Base-by-base conservation (phyloP, 352 stramenopile genomes). In the Phytophthora brassicae region DNA sequence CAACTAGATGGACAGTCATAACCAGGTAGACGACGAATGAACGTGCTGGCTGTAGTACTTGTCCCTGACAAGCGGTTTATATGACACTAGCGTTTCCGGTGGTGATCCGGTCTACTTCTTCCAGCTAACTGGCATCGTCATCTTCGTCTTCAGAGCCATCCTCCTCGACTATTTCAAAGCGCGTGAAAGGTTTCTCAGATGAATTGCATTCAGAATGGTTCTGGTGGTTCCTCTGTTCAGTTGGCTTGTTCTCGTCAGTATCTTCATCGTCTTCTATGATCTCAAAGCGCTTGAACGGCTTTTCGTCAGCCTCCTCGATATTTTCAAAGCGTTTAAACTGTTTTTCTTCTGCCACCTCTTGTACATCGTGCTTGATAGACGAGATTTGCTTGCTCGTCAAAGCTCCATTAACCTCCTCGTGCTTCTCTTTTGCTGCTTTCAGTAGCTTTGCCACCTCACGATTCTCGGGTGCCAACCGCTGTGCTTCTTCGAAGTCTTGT, bases 371-470 rank as follows among this genome's bases (percentile, higher is more conserved):
- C 13, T 55, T 53, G 16, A 43, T 33, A 38, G 69, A 33, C 17
- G 58, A 54, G 22, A 22, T 35, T 36, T 79, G 64, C n/a, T 74
- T 78, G 49, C 39, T 67, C 8, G 31, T 20, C 13, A 70, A 56
- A 5, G 60, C 75, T 2, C 83, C 85, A 39, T 90, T 79, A 1
- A 86, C 78, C 29, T 93, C 80, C 4, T 77, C 63, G 62, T 84
- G 83, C 56, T 95, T 96, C 23, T 80, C 55, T 28, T 74, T 70
- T 4, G 84, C 86, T 44, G 86, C 87, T 38, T 77, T 75, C n/a
- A 96, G 65, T 41, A 97, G 64, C 51, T 95, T 94, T 17, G 66
- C 57, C n/a, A 96, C 62, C 51, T 96, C 83, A 6, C 69, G 65
- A 68, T 86, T 95, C 3, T 50, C 52, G 16, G 85, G 82, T 17